Evolutionary conservation across 495 filamentous ascomycete genomes (phyloP).

Genomic region (Cairneyella variabilis): DNA sequence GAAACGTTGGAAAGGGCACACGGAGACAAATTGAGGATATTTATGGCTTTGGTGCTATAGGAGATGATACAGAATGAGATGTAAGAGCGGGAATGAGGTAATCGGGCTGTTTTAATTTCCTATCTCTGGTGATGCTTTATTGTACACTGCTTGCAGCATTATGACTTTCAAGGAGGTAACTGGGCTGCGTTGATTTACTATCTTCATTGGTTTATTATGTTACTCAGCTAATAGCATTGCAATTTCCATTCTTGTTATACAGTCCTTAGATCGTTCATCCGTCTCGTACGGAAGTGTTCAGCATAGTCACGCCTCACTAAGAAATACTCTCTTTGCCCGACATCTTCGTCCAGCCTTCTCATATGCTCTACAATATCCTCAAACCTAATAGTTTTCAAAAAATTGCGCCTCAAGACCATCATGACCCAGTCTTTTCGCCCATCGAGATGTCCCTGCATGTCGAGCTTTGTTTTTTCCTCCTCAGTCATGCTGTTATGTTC

Average conservation of each 20-base stretch:
- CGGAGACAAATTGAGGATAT: too few relatives aligned
- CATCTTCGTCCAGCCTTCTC: neutral
- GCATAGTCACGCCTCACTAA: neutral
- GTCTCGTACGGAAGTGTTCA: neutral
- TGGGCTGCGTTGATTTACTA: too few relatives aligned
- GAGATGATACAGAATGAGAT: too few relatives aligned
- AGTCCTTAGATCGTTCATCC: neutral
- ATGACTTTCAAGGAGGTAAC: too few relatives aligned
- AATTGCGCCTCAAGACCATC: neutral
- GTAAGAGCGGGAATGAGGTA: too few relatives aligned
- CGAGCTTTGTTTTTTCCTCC: neutral
- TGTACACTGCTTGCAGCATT: too few relatives aligned
- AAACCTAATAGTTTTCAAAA: neutral
- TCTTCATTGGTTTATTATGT: too few relatives aligned
- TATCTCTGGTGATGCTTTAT: too few relatives aligned
- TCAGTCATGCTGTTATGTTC: neutral
- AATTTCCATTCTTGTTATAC: neutral
- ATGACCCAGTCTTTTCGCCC: neutral
- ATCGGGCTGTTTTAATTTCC: too few relatives aligned
- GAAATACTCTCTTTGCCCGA: neutral
- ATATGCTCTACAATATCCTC: neutral
- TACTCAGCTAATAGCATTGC: too few relatives aligned
- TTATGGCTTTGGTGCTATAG: too few relatives aligned
- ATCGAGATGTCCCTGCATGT: neutral
- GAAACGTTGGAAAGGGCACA: too few relatives aligned